Percentiles rank a stretch among this genome's conserved stretches.
phyloP scores from a whole-genome alignment of 306 rosid genomes.

The Quercus aquifolioides region DNA sequence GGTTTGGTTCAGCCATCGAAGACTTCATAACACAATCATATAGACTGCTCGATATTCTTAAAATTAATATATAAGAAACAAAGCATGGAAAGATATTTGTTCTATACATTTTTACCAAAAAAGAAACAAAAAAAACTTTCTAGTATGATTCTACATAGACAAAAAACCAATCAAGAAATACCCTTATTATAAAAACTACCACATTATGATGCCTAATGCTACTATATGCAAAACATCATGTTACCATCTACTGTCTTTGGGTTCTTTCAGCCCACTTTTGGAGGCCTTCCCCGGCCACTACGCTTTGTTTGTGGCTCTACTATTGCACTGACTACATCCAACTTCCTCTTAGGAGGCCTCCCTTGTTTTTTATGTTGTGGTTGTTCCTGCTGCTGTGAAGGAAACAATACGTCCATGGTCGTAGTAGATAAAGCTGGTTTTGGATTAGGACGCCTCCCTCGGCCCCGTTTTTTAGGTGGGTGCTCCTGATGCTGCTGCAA shows the following conservation, averaged over 20 bases:
- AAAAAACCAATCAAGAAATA: neutral
- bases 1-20: neutral
- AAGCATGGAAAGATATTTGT: neutral
- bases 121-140: neutral
- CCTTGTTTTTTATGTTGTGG: neutral
- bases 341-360: conserved; percentile 8
- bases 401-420: neutral
- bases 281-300: conserved; percentile 5
- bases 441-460: neutral
- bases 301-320: neutral
- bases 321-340: neutral
- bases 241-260: neutral
- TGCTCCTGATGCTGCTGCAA: neutral
- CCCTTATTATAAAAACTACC: neutral
- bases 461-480: neutral
- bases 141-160: neutral
- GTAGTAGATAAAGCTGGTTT: neutral
- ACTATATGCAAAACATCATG: neutral
- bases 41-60: neutral
- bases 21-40: neutral
- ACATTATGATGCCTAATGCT: neutral
- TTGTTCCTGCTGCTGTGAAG: conserved; percentile 6
- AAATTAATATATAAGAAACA: no score
- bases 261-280: neutral
- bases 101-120: neutral